Evolutionary conservation across 2,329 filamentous ascomycete species (phyloP), one percentile per base, ranked within the genome.

Genomic region (Dothiorella sarmentorum): DNA sequence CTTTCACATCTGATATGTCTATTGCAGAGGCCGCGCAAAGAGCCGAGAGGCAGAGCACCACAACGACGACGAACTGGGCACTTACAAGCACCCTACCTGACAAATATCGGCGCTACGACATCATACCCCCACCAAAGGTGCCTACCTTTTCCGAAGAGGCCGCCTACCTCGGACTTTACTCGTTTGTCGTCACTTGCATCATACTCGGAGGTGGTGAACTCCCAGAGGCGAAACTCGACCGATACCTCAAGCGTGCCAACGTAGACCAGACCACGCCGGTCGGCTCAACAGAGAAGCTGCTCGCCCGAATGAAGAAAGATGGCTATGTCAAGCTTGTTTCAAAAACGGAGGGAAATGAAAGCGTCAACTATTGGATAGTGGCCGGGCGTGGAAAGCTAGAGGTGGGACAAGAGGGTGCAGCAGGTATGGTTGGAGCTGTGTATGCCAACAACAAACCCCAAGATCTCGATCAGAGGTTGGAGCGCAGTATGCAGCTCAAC

Each of bases 361-460:
- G 93, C 62, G 80, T 84, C 2, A 80, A 91, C 7, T 91, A 90
- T 47, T 99, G 90, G 82, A 83, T 89, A 58, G 83, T 97, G 13
- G 94, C 94, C 2, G 88, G 91, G 5, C 82, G 94, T 20, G 93
- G 89, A 5, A 94, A 89, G 73, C 80, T 92, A 7, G 94, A 97
- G 73, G 83, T 97, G 33, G 90, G 89, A 0, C 79, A 86, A n/a
- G 81, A 85, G 51, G 90, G 89, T 0, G 88, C 94, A 11, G 84
- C 85, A 17, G 85, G 85, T 0, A 74, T 97, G 62, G 84, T 91
- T 3, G 76, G 76, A 61, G 74, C 73, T 52, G 81, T 87, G 1
- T 85, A 81, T 68, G 84, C 68, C 6, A 66, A 68, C 17, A 63
- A 67, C 20, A 64, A 60, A 10, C 31, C 53, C 11, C 64, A 67